Conservation (phyloP, 148 eudicot species). For the Dysphania ambrosioides region DNA sequence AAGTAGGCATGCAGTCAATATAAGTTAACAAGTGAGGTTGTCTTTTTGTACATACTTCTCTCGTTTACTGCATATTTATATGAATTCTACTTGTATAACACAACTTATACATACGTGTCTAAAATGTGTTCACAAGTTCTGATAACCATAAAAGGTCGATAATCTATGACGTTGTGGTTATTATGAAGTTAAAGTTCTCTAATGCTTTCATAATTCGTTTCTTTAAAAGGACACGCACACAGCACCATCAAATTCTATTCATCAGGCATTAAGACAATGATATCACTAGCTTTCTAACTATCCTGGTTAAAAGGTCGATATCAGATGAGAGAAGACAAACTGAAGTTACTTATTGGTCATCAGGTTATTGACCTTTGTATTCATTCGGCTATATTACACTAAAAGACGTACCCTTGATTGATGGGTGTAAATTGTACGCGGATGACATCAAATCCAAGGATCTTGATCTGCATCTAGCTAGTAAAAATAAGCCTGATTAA, state of each 20-base stretch:
- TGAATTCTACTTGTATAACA: too few species aligned
- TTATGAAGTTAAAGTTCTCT: constrained; percentile 2
- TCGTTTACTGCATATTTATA: not conserved
- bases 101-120: not conserved
- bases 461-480: too few species aligned
- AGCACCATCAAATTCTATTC: not conserved
- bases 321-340: constrained; percentile 13
- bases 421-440: too few species aligned
- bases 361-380: too few species aligned
- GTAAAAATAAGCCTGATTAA: too few species aligned
- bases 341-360: not conserved
- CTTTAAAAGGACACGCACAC: not conserved
- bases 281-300: too few species aligned
- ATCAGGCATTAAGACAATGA: not conserved
- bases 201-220: not conserved
- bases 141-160: not conserved
- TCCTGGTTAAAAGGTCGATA: constrained; percentile 2
- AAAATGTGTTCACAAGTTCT: not conserved
- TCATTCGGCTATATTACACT: not conserved
- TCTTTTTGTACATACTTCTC: not conserved
- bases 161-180: not conserved
- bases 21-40: not conserved
- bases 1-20: not conserved
- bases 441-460: too few species aligned
- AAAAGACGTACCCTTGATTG: too few species aligned